phyloP scores from a whole-genome alignment of 306 rosid genomes.

The Spatholobus suberectus region DNA sequence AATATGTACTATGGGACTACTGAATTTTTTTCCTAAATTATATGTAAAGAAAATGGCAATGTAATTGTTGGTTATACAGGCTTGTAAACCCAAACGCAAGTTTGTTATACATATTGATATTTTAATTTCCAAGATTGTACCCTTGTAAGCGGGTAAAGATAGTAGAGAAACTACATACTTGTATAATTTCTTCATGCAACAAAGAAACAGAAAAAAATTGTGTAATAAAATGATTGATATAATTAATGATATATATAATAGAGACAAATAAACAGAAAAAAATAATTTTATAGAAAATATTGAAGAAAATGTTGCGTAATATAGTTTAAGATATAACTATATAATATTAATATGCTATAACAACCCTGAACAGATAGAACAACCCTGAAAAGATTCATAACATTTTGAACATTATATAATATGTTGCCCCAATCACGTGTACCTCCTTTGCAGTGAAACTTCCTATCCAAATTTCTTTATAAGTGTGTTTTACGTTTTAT shows the following conservation, averaged over 20 bases:
- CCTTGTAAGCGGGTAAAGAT: neutral
- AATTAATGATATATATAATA: neutral
- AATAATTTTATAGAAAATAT: neutral
- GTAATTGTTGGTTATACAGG: neutral
- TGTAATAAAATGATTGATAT: neutral
- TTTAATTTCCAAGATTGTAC: neutral
- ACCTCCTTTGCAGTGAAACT: slow-evolving; percentile 41
- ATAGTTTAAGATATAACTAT: neutral
- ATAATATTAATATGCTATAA: too few relatives aligned
- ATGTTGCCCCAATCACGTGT: slow-evolving; percentile 49
- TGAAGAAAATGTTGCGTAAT: neutral
- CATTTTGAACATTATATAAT: slow-evolving; percentile 42
- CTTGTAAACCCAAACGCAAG: neutral
- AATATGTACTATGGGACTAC: neutral
- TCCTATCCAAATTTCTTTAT: slow-evolving; percentile 29
- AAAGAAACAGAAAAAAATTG: neutral
- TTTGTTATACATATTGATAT: neutral
- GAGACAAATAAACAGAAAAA: neutral
- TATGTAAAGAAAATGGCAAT: neutral
- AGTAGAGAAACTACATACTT: neutral
- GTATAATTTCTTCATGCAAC: neutral
- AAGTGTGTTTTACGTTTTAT: neutral
- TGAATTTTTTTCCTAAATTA: neutral
- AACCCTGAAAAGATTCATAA: slow-evolving; percentile 42
- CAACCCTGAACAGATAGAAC: too few relatives aligned